Conservation (phyloP, 1,284 basidiomycete species). For the Tranzscheliella williamsii region DNA sequence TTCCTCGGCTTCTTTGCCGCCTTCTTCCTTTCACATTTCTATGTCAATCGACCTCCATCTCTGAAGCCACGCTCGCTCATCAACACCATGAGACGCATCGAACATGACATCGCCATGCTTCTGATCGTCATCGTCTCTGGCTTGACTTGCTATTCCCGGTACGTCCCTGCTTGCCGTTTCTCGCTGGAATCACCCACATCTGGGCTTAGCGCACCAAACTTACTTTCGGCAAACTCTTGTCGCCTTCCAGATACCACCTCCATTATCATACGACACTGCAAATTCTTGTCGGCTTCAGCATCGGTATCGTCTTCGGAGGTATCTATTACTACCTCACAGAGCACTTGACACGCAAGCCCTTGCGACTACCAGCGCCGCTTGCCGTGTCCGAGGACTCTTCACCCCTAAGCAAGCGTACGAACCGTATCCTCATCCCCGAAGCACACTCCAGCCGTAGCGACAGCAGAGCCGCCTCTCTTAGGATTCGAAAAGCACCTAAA, state of each 20-base stretch:
- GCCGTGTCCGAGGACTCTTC: conserved; percentile 30
- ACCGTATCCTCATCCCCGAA: conserved; percentile 17
- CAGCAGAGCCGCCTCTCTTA: no score
- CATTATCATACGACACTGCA: conserved; percentile 74
- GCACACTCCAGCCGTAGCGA: no score
- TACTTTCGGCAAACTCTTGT: no score
- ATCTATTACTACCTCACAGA: conserved; percentile 70
- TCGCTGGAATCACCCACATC: no score
- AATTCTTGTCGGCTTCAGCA: conserved; percentile 72
- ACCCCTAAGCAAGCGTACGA: conserved; percentile 10
- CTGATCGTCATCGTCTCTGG: conserved; percentile 67
- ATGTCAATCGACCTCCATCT: conserved; percentile 70
- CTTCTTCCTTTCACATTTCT: conserved; percentile 75
- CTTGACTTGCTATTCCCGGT: conserved; percentile 75
- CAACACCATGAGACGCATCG: conserved; percentile 30
- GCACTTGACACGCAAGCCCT: conserved; percentile 64
- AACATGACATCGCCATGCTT: conserved; percentile 64
- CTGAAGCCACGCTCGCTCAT: conserved; percentile 61
- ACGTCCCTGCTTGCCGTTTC: no score
- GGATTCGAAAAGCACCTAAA: no score
- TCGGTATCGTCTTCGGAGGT: conserved; percentile 70
- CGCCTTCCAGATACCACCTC: conserved; percentile 70
- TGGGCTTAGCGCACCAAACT: no score
- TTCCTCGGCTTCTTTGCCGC: conserved; percentile 83
- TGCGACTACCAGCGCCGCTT: conserved; percentile 27